Base-by-base conservation (phyloP, 1,139 yeast genomes). In the Pichia sp. region DNA sequence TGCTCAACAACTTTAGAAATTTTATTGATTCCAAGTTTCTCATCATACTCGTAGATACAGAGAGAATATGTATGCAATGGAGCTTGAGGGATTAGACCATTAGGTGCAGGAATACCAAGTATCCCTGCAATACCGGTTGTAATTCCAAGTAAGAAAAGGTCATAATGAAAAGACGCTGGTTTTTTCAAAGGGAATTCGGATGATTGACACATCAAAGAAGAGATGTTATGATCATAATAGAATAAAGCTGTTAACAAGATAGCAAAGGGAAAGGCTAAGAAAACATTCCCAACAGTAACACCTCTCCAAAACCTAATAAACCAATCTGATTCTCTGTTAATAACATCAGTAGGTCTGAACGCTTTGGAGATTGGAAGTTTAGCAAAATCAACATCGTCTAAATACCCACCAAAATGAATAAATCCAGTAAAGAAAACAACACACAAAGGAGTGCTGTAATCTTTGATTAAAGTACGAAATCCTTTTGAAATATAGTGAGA, bases 31-130 rank as follows among this genome's bases (percentile, higher is more conserved):
- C 70, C 64, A 11, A 63, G 49, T 14, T 44, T 49, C 40, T 51
- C 49, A 39, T 59, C 63, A 38, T 62, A 62, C 46, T 75, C 74
- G 47, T 71, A 72, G 4, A 85, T 79, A 34, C 86, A 76, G 28
- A 91, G 63, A 0, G 95, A 78, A 41, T 72, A 74, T 0, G 97
- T 88, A 55, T 91, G 98, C 34, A 91, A 61, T 0, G 97, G 98
- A 0, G 97, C 97, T 60, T 91, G 98, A 0, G 98, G 98, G 33
- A 91, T 89, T 30, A 91, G 67, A 0, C 98, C 98, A 61, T 91
- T 91, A 0, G 97, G 97, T 2, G 96, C 88, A 0, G 97, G 98
- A 2, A 91, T 70, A 0, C 98, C 98, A 11, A 91, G 56, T 1
- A 89, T 61, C 0, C 97, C 97, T 3, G 95, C 71, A 2, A 89